Evolutionary conservation across 805 yeast genomes (phyloP).

Genomic region (Priceomyces melissophilus): DNA sequence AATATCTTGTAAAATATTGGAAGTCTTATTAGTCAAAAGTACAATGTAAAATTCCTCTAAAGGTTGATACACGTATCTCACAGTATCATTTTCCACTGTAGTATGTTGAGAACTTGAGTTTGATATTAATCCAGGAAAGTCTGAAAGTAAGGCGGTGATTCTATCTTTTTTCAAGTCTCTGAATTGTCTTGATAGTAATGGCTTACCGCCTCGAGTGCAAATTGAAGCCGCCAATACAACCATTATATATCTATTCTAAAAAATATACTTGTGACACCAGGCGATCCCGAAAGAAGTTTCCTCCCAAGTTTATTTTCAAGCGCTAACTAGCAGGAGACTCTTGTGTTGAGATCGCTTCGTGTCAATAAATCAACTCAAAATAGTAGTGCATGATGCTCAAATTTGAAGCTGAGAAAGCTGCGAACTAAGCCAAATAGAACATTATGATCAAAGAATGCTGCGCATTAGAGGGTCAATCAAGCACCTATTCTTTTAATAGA

Average conservation of each 20-base stretch:
- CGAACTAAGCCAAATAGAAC: too few species aligned
- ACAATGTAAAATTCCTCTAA: conserved; percentile 91
- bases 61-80: conserved; percentile 93
- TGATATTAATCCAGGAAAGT: conserved; percentile 76
- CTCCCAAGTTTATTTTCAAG: too few species aligned
- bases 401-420: too few species aligned
- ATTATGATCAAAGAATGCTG: too few species aligned
- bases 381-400: too few species aligned
- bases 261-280: too few species aligned
- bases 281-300: too few species aligned
- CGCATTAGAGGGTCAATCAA: too few species aligned
- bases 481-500: too few species aligned
- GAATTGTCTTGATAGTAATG: conserved; percentile 89
- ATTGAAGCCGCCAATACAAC: conserved; percentile 91
- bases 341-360: too few species aligned
- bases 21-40: conserved; percentile 82
- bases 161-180: conserved; percentile 79
- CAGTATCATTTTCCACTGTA: conserved; percentile 86
- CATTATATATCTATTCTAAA: conserved; percentile 32
- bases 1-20: conserved; percentile 91
- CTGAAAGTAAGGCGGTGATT: conserved; percentile 79
- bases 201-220: conserved; percentile 90
- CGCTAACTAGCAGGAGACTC: too few species aligned
- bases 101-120: conserved; percentile 79
- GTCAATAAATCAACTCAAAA: too few species aligned